Evolutionary conservation across 1,139 yeast species (phyloP).

Genomic region (Pichia sorboxylosa): DNA sequence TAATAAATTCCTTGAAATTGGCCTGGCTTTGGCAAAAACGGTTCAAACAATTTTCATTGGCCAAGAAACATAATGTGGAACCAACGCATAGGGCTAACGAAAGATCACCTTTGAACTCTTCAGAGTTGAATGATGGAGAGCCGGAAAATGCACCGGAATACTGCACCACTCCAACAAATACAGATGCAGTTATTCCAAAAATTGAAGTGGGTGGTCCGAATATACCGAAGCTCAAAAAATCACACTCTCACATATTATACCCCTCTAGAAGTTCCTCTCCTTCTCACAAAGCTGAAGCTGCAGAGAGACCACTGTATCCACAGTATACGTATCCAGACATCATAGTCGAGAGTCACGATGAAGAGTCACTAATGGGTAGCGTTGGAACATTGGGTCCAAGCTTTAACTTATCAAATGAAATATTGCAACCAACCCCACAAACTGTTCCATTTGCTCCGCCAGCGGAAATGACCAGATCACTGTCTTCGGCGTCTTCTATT

Average conservation of each 20-base stretch:
- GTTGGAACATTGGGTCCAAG: neutral
- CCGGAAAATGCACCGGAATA: neutral
- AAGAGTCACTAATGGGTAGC: neutral
- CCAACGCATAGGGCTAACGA: neutral
- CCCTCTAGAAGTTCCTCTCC: too few species aligned
- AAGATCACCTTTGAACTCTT: constrained; percentile 2
- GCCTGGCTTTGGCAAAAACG: constrained; percentile 11
- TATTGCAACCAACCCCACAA: neutral
- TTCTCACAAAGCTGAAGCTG: neutral
- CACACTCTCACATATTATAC: too few species aligned
- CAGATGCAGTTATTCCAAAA: neutral
- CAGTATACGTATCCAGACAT: neutral
- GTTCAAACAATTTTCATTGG: neutral
- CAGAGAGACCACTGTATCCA: neutral
- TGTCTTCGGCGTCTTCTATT: neutral
- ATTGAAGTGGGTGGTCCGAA: too few species aligned
- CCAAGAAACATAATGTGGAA: constrained; percentile 4
- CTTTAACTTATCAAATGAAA: neutral
- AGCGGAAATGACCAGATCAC: neutral
- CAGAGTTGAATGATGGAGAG: neutral
- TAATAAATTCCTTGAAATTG: constrained; percentile 21
- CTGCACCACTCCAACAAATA: neutral
- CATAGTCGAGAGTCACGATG: neutral
- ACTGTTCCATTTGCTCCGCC: neutral
- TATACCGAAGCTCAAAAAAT: too few species aligned